Conservation (phyloP, 768 basidiomycete genomes). For the Hypholoma sublateritium region DNA sequence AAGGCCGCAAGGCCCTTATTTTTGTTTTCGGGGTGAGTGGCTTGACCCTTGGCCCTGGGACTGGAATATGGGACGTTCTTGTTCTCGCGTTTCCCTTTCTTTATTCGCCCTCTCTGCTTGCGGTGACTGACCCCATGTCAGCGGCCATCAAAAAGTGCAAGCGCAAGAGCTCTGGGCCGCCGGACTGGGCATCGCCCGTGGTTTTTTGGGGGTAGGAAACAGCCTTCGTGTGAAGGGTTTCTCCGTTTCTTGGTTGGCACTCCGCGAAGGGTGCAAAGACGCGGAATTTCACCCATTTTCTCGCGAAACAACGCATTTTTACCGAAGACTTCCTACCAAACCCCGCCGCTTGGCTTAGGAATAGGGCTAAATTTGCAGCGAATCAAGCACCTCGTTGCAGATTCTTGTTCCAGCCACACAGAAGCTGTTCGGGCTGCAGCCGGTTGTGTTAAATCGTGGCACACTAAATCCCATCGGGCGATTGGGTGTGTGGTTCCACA, state of each 20-base stretch:
- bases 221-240: neutral
- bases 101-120: neutral
- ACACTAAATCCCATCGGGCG: no score
- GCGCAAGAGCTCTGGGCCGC: neutral
- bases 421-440: no score
- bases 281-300: neutral
- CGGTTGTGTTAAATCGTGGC: no score
- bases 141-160: constrained; percentile 7
- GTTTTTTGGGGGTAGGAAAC: neutral
- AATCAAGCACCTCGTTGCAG: no score
- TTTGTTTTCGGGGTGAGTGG: constrained; percentile 63
- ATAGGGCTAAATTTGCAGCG: no score
- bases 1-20: constrained; percentile 50
- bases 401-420: no score
- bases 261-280: neutral
- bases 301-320: neutral
- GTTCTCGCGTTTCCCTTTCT: neutral
- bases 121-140: neutral
- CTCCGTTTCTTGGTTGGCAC: neutral
- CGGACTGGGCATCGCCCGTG: neutral
- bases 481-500: no score
- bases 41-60: neutral
- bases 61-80: neutral
- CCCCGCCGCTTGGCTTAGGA: no score
- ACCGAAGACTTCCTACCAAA: neutral